Base-by-base conservation (phyloP, 164 flowering plant genomes). In the Berberis thunbergii region DNA sequence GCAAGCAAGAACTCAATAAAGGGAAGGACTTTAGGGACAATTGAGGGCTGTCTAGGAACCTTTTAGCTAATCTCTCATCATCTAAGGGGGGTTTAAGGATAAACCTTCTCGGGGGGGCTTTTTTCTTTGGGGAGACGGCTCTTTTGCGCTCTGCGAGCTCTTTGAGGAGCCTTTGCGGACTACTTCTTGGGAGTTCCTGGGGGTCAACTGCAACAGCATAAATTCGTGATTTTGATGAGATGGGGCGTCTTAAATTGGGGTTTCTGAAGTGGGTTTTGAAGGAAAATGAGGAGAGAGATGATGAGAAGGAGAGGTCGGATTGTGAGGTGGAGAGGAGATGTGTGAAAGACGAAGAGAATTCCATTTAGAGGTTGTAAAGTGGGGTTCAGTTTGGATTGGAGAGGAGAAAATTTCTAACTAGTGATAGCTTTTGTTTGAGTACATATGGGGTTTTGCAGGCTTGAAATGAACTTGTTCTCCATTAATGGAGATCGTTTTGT, bases 41-140 rank as follows among this genome's bases (percentile, higher is more conserved):
- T 46, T 94, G 99, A 1, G 97, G 99, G 69, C 97, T 91, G 50
- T 87, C 86, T 38, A 94, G 80, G 72, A 91, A 94, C 64, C 91
- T 83, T 41, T 80, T 78, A 0, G 92, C 85, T n/a, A 94, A 66
- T 71, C 60, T 87, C 6, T 74, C 71, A 65, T 94, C 96, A 49
- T 94, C 99, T n/a, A 94, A 68, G 0, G 97, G 97, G 5, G 99
- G 99, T 64, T 78, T 89, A 2, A 94, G 84, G 7, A 94, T 87
- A 75, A 75, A 91, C 64, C 79, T 70, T 65, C 72, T 91, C 0
- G 94, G 90, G n/a, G 97, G 99, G 0, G 75, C 60, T 64, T 75
- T 84, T 59, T 83, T 91, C 78, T 83, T 87, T 2, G 96, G 97
- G 41, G 84, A 78, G 0, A 73, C 79, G 13, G 69, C 63, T 66